Evolutionary conservation across 371 early-diverging fungal genomes (phyloP).

Genomic region (Rhizopus arrhizus): DNA sequence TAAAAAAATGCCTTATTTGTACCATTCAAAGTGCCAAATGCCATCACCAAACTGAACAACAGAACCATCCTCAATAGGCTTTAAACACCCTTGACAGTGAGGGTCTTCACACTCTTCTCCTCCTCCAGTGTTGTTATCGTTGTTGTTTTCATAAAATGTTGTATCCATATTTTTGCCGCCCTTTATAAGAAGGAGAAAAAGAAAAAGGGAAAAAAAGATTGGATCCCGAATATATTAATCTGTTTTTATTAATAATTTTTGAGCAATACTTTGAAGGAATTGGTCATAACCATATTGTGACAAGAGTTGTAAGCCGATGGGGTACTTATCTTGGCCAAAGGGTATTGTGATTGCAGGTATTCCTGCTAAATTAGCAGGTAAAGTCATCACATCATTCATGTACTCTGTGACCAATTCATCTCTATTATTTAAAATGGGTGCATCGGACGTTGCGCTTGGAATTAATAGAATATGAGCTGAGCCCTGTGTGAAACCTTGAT

Average conservation of each 20-base stretch:
- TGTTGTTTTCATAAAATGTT: conserved; percentile 30
- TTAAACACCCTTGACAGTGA: conserved; percentile 74
- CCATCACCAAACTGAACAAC: conserved; percentile 87
- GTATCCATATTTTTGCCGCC: neutral
- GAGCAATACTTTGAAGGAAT: conserved; percentile 50
- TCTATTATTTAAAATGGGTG: conserved; percentile 51
- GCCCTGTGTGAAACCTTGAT: conserved; percentile 12
- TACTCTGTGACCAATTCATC: conserved; percentile 55
- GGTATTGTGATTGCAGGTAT: conserved; percentile 75
- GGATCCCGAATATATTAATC: neutral
- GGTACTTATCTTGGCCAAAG: conserved; percentile 55
- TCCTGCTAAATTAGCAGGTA: conserved; percentile 86
- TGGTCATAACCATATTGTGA: conserved; percentile 83
- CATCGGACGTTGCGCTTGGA: conserved; percentile 70
- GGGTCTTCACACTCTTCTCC: conserved; percentile 58
- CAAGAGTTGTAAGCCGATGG: conserved; percentile 82
- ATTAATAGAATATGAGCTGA: conserved; percentile 66
- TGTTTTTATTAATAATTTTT: conserved; percentile 9
- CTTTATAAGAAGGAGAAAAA: neutral
- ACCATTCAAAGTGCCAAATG: conserved; percentile 64
- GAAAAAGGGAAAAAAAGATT: conserved; percentile 12
- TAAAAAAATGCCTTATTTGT: conserved; percentile 12
- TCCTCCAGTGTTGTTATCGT: conserved; percentile 16
- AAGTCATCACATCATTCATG: conserved; percentile 87
- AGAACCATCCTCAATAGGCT: conserved; percentile 77